A percentile compares a stretch with the other conserved stretches of the same genome.
These are phyloP conservation scores for Akanthomyces lecanii DNA, from an alignment of 2,329 filamentous ascomycete species.

Conservation along the genomic window DNA sequence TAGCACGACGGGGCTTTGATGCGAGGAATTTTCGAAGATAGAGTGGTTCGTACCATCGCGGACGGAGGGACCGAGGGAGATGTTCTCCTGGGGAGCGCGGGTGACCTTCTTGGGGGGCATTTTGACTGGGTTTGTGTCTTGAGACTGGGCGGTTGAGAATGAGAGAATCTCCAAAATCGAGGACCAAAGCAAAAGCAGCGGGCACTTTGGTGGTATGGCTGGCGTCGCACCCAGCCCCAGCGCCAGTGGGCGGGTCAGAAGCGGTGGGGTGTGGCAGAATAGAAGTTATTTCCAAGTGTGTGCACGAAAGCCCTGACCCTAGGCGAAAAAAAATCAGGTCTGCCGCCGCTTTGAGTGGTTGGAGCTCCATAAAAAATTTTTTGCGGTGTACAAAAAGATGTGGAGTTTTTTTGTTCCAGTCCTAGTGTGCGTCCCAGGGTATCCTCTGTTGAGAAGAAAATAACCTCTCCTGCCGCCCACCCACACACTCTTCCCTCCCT, in stretches of 20 bases:
- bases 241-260: constrained; percentile 16
- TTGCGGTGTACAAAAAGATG: constrained; percentile 19
- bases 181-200: constrained; percentile 22
- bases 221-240: constrained; percentile 14
- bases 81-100: constrained; percentile 88
- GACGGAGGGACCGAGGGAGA: constrained; percentile 94
- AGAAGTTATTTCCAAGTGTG: neutral
- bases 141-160: constrained; percentile 19
- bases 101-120: constrained; percentile 95
- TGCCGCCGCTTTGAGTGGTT: neutral
- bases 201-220: constrained; percentile 20
- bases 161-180: constrained; percentile 21
- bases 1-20: constrained; percentile 12
- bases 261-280: constrained; percentile 39
- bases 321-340: constrained; percentile 3
- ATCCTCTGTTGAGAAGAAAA: constrained; percentile 3
- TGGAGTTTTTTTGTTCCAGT: constrained; percentile 1
- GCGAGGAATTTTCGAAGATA: constrained; percentile 14
- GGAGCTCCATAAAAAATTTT: constrained; percentile 4
- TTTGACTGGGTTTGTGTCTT: constrained; percentile 23
- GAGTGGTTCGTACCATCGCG: constrained; percentile 73
- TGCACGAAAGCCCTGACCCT: constrained; percentile 31
- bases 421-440: neutral
- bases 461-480: neutral
- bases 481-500: constrained; percentile 11